Evolutionary conservation across 345 rosid genomes (phyloP), one percentile per base, ranked within the genome.

Genomic region (Syzygium jambos): DNA sequence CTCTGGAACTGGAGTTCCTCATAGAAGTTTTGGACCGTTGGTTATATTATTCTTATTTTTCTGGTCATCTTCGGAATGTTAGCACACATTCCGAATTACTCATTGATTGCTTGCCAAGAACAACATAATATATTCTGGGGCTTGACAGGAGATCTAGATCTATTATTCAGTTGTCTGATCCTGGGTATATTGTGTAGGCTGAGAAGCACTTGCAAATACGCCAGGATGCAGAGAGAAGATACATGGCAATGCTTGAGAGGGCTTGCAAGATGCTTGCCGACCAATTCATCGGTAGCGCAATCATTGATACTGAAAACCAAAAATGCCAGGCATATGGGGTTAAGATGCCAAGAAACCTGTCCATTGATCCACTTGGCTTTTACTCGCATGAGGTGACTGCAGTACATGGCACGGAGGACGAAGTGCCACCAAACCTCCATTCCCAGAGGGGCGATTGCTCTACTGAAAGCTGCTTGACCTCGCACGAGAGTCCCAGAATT

Each of bases 391-490:
- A 85, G 59, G 82, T 61, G 61, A 56, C 15, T 14, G 49, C 85
- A 51, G 65, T 63, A 85, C 89, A 86, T 29, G 90, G 91, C 86
- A 89, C 30, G 43, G 93, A 91, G 53, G 92, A 88, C 83, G 95
- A 90, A 86, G 59, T 89, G 49, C 88, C 87, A 43, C 87, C 91
- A 5, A 84, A 90, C 84, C 90, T 91, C 85, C 95, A 87, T 87
- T 91, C 92, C 23, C 96, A 93, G 89, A 89, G 94, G 87, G 90
- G 92, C 38, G 95, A 93, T 90, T 92, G 95, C 85, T 95, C 95
- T 16, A 95, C 95, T 2, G 95, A 93, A 85, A 95, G 97, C 91
- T 95, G 95, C 90, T 88, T 95, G 90, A 93, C 97, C 61, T 93
- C 94, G 13, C 94, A 93, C 4, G 96, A 89, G 89, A 92, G 95